These are phyloP conservation scores for Priceomyces medius DNA, from an alignment of 805 yeast species.

Conservation along the genomic window DNA sequence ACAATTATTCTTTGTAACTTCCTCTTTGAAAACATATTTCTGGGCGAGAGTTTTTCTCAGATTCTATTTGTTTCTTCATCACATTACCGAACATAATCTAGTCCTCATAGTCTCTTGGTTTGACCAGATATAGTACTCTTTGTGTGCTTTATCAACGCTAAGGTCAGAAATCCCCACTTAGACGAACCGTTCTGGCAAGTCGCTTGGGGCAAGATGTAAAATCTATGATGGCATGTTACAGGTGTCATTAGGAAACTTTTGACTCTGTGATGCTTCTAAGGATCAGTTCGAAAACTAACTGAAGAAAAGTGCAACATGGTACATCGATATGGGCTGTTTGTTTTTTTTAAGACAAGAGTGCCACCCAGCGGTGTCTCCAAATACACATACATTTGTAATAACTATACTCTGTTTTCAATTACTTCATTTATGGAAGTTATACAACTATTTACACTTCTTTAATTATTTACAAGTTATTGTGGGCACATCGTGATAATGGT, in stretches of 20 bases:
- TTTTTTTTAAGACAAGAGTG: constrained; percentile 8
- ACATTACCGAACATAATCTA: constrained; percentile 7
- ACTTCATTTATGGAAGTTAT: background rate
- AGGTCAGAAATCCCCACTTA: constrained; percentile 31
- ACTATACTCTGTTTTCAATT: background rate
- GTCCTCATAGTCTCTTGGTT: constrained; percentile 16
- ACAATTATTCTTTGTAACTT: background rate
- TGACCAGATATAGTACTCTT: constrained; percentile 10
- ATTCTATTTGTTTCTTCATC: background rate
- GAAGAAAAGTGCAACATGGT: constrained; percentile 44
- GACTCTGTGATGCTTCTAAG: background rate
- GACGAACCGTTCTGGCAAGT: constrained; percentile 46
- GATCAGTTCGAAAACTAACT: constrained; percentile 18
- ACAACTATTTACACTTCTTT: too few relatives aligned
- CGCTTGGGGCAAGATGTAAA: constrained; percentile 32
- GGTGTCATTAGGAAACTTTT: constrained; percentile 8
- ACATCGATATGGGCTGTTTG: constrained; percentile 34
- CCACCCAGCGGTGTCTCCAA: constrained; percentile 50
- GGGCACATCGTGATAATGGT: too few relatives aligned
- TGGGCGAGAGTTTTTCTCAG: background rate
- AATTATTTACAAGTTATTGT: constrained; percentile 1
- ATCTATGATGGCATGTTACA: constrained; percentile 7
- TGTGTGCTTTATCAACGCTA: constrained; percentile 5
- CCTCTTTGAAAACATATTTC: background rate
- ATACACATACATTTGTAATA: constrained; percentile 38